These are phyloP conservation scores for Kodamaea sp. DNA, from an alignment of 1,139 yeast species.

Conservation along the genomic window DNA sequence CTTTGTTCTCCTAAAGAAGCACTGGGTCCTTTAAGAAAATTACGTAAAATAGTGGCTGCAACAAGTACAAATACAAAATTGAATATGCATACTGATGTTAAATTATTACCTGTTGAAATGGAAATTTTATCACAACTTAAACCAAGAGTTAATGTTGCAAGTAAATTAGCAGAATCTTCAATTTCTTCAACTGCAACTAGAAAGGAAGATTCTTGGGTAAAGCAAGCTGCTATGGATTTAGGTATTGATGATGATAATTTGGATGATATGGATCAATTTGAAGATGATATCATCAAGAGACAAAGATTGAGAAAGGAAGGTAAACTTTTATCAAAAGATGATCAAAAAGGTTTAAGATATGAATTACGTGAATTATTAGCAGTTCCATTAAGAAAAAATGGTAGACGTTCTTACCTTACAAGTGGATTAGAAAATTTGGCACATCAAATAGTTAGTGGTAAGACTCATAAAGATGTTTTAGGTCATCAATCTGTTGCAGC, in stretches of 20 bases:
- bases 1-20: constrained; percentile 93
- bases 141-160: constrained; percentile 65
- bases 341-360: constrained; percentile 45
- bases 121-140: constrained; percentile 68
- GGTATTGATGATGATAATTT: constrained; percentile 65
- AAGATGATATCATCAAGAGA: constrained; percentile 64
- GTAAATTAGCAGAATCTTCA: constrained; percentile 69
- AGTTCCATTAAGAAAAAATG: constrained; percentile 62
- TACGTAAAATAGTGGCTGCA: constrained; percentile 58
- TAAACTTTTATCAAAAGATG: constrained; percentile 50
- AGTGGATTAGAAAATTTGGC: constrained; percentile 85
- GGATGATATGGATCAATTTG: constrained; percentile 51
- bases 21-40: constrained; percentile 76
- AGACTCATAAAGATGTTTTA: constrained; percentile 63
- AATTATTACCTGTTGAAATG: constrained; percentile 71
- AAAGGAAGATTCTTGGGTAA: constrained; percentile 78
- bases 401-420: constrained; percentile 74
- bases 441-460: constrained; percentile 71
- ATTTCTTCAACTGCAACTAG: constrained; percentile 55
- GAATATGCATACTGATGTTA: constrained; percentile 53
- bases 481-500: constrained; percentile 74
- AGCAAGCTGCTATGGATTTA: constrained; percentile 88
- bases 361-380: constrained; percentile 57
- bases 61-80: constrained; percentile 24
- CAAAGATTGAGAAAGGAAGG: constrained; percentile 59